Conservation (phyloP, 192 early-diverging fungal species). For the Neocallimastix lanati region DNA sequence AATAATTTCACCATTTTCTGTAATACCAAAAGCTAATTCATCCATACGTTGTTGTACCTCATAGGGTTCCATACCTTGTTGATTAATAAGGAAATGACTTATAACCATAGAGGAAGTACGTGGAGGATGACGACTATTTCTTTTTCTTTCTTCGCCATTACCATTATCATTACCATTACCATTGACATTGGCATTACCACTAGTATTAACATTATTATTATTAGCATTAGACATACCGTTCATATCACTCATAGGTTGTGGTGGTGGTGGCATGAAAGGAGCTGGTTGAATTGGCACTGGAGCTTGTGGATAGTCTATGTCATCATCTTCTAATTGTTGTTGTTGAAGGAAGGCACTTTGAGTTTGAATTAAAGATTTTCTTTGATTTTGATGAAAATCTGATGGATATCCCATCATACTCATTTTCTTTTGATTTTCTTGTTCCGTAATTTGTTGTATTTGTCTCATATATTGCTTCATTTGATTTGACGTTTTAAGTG, state of each 20-base stretch:
- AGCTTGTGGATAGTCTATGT: neutral
- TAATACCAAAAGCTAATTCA: neutral
- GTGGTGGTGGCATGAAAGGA: no score
- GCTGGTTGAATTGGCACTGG: no score
- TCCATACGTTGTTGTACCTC: neutral
- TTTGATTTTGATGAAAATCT: neutral
- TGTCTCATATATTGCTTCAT: neutral
- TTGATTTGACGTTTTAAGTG: neutral
- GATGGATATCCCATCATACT: neutral
- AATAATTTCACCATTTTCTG: neutral
- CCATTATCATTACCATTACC: neutral
- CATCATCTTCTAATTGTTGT: neutral
- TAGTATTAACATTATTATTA: no score
- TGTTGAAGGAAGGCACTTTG: neutral
- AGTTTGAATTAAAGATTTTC: neutral
- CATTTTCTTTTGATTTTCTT: neutral
- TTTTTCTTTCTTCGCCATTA: neutral
- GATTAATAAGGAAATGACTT: neutral
- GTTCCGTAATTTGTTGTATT: neutral
- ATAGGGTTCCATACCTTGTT: neutral
- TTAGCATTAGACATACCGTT: no score
- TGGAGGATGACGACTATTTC: neutral
- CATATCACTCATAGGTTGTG: no score
- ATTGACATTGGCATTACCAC: no score
- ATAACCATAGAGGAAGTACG: neutral